Conservation (phyloP, 306 rosid genomes). For the Calophaca sinica region DNA sequence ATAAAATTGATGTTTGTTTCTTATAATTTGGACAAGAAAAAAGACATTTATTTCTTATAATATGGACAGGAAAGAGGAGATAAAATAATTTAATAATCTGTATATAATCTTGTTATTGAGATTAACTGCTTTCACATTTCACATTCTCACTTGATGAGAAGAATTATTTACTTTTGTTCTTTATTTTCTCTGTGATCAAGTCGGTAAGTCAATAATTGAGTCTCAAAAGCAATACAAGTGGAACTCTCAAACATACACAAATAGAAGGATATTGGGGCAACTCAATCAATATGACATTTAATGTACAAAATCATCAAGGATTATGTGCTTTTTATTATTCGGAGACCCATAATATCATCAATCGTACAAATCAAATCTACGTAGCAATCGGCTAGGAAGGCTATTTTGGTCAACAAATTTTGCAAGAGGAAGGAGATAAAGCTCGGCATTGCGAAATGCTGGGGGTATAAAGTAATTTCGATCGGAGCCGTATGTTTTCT, state of each 20-base stretch:
- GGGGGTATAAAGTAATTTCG: conserved; percentile 42
- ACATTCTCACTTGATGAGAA: not conserved
- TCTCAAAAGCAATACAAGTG: conserved; percentile 45
- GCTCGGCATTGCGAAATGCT: not conserved
- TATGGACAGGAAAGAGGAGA: too few relatives aligned
- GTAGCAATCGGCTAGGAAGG: conserved; percentile 20
- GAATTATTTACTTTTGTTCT: not conserved
- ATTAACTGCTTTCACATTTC: not conserved
- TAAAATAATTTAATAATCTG: too few relatives aligned
- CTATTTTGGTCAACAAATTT: conserved; percentile 35
- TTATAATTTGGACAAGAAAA: too few relatives aligned
- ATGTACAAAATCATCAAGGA: conserved; percentile 53
- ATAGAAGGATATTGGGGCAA: conserved; percentile 49
- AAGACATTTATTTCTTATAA: too few relatives aligned
- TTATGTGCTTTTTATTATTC: conserved; percentile 18
- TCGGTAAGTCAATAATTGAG: conserved; percentile 60
- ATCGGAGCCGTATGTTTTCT: not conserved
- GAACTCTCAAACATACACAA: conserved; percentile 38
- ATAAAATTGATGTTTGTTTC: too few relatives aligned
- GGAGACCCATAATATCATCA: conserved; percentile 26
- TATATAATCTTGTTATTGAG: too few relatives aligned
- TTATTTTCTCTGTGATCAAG: conserved; percentile 11
- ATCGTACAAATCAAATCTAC: conserved; percentile 35
- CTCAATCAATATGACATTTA: conserved; percentile 60
- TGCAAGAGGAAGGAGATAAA: conserved; percentile 4